These are phyloP conservation scores for Phytophthora multivora DNA, from an alignment of 352 stramenopile species.

Conservation along the genomic window DNA sequence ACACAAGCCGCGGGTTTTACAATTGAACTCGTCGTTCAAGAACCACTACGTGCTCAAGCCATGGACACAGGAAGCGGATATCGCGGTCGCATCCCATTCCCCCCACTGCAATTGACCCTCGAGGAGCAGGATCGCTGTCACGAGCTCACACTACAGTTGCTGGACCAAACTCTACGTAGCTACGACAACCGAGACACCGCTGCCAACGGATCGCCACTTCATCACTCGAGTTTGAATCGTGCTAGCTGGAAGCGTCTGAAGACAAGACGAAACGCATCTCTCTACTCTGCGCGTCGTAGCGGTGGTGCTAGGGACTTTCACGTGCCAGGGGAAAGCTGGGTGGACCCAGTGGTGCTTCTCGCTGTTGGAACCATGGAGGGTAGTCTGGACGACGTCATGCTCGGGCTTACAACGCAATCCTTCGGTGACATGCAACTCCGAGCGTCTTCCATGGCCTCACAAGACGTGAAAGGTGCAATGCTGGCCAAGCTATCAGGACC, in stretches of 20 bases:
- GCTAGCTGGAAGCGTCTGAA: conserved; percentile 26
- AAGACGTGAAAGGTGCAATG: conserved; percentile 36
- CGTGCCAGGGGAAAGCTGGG: conserved; percentile 8
- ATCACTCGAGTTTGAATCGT: conserved; percentile 18
- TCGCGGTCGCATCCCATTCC: conserved; percentile 16
- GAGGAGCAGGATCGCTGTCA: conserved; percentile 24
- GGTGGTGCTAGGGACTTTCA: conserved; percentile 4
- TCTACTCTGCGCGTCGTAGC: conserved; percentile 15
- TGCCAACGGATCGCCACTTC: conserved; percentile 6
- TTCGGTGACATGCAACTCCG: conserved; percentile 22
- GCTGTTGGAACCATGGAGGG: conserved; percentile 21
- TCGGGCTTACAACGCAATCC: conserved; percentile 18
- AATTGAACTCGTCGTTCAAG: too few relatives aligned
- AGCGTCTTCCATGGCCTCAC: conserved; percentile 9
- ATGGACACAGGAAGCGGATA: conserved; percentile 21
- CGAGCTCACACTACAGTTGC: conserved; percentile 23
- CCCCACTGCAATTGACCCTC: conserved; percentile 12
- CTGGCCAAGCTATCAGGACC: conserved; percentile 51
- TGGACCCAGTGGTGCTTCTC: conserved; percentile 17
- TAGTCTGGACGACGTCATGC: conserved; percentile 28
- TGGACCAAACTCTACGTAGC: conserved; percentile 27
- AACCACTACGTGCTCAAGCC: too few relatives aligned
- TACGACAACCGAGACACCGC: conserved; percentile 23
- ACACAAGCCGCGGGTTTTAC: too few relatives aligned
- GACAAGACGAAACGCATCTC: conserved; percentile 23